Evolutionary conservation across 225 moss, liverwort and hornwort genomes (phyloP), one percentile per base, ranked within the genome.

Genomic region (Polytrichum commune): DNA sequence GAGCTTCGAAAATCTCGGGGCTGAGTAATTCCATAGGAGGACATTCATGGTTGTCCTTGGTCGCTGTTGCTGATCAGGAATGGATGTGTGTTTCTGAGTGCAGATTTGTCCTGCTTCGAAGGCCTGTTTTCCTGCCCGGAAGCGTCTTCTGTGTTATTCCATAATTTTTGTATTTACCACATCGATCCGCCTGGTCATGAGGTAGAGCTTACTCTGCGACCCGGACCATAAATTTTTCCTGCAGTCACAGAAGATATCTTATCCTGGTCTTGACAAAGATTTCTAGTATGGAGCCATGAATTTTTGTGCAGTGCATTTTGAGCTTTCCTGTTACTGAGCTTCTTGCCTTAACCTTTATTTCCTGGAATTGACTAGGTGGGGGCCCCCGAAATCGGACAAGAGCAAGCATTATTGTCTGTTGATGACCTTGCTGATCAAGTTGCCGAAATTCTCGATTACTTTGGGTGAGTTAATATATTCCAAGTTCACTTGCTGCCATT

Each of bases 101-200:
- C 88, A 98, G 97, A 92, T 82, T 71, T 83, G 27, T 87, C 91
- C 16, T 94, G 97, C 69, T 98, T 98, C 53, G 90, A 91, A 54
- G 92, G 92, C 0, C 82, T 98, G 22, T 94, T 98, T 60, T 92
- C 94, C 1, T 98, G 94, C 66, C 92, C 92, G 0, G 97, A 94
- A 79, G 97, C 97, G 3, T 86, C 91, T 26, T 88, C 92, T 1
- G 80, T 94, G 29, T 81, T 98, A 23, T 84, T 94, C 46, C 91
- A 98, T 74, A 98, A 98, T 74, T 98, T 98, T 64, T 94, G 97
- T 78, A 85, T 98, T 9, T 98, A 94, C 75, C 94, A 98, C 56
- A 75, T 98, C 69, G 94, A 94, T 64, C 93, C 97, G 1, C 94
- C 94, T 23, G 97, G 97, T 28, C 97, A 98, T 68, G 92, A 98